phyloP scores from a whole-genome alignment of 495 filamentous ascomycete species.

The Amorphotheca resinae region DNA sequence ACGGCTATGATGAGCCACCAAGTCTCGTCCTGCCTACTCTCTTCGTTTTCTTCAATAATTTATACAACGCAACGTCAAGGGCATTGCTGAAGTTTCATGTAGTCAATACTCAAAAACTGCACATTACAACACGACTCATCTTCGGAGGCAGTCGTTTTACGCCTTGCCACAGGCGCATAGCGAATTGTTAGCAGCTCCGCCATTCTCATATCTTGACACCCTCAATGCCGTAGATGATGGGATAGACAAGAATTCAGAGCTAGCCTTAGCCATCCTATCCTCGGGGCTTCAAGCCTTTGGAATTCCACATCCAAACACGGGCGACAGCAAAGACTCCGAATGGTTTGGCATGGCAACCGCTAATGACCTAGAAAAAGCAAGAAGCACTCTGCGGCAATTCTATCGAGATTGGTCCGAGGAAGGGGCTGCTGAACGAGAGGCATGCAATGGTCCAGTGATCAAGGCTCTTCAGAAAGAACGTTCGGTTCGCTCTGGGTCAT shows the following conservation, averaged over 20 bases:
- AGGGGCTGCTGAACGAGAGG: slow-evolving; percentile 57
- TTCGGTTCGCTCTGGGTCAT: slow-evolving; percentile 18
- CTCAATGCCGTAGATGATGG: slow-evolving; percentile 72
- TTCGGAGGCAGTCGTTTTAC: slow-evolving; percentile 82
- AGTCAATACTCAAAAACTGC: slow-evolving; percentile 76
- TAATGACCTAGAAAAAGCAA: slow-evolving; percentile 75
- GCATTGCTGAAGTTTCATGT: slow-evolving; percentile 8
- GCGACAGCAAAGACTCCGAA: slow-evolving; percentile 14
- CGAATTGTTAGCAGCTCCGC: slow-evolving; percentile 62
- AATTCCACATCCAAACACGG: slow-evolving; percentile 24
- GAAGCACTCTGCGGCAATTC: slow-evolving; percentile 81
- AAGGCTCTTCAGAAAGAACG: slow-evolving; percentile 13
- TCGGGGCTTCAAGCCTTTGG: slow-evolving; percentile 55
- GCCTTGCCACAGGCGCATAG: slow-evolving; percentile 73
- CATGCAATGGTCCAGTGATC: slow-evolving; percentile 64
- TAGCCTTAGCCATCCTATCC: slow-evolving; percentile 63
- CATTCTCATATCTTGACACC: slow-evolving; percentile 69
- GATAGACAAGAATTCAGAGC: slow-evolving; percentile 77
- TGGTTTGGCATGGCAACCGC: slow-evolving; percentile 56
- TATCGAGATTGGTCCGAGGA: slow-evolving; percentile 90
- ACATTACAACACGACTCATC: slow-evolving; percentile 79
- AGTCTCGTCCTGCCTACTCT: background rate
- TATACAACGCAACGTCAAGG: no score
- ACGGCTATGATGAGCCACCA: no score
- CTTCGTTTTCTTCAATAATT: no score